Conservation (phyloP, 1,284 basidiomycete genomes). For the Fomitopsis betulina region DNA sequence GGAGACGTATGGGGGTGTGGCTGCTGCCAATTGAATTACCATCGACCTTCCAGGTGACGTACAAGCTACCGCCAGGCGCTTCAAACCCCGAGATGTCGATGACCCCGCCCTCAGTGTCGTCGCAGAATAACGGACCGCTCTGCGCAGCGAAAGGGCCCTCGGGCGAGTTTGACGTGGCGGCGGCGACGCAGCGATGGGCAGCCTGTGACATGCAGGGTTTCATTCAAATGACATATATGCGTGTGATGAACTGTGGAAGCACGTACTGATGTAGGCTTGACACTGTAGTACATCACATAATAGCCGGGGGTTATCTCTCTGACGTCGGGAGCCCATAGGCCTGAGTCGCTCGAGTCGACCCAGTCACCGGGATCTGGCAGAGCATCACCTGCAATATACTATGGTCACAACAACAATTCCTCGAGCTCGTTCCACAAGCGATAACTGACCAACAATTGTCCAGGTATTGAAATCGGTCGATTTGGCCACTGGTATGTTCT, state of each 20-base stretch:
- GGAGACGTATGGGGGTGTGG: slow-evolving; percentile 3
- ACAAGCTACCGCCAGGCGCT: slow-evolving; percentile 14
- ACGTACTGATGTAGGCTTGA: not conserved
- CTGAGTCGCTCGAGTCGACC: not conserved
- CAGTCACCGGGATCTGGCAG: not conserved
- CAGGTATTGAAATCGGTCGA: slow-evolving; percentile 2
- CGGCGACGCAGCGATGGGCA: slow-evolving; percentile 17
- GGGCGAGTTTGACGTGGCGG: slow-evolving; percentile 15
- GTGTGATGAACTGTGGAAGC: not conserved
- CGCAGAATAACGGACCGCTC: slow-evolving; percentile 15
- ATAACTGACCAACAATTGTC: not conserved
- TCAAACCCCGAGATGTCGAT: slow-evolving; percentile 22
- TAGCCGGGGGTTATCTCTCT: slow-evolving; percentile 1
- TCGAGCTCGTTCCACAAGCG: not conserved
- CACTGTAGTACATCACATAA: slow-evolving; percentile 8
- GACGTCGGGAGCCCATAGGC: slow-evolving; percentile 6
- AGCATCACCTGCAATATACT: not conserved
- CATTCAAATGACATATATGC: not conserved
- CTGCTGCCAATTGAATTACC: slow-evolving; percentile 15
- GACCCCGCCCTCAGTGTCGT: slow-evolving; percentile 16
- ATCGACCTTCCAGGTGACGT: slow-evolving; percentile 22
- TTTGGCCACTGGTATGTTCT: slow-evolving; percentile 1
- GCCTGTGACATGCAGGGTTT: slow-evolving; percentile 10
- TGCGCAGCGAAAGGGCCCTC: slow-evolving; percentile 18
- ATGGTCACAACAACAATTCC: not conserved